Evolutionary conservation across 306 rosid genomes (phyloP).

Genomic region (Notholithocarpus densiflorus): DNA sequence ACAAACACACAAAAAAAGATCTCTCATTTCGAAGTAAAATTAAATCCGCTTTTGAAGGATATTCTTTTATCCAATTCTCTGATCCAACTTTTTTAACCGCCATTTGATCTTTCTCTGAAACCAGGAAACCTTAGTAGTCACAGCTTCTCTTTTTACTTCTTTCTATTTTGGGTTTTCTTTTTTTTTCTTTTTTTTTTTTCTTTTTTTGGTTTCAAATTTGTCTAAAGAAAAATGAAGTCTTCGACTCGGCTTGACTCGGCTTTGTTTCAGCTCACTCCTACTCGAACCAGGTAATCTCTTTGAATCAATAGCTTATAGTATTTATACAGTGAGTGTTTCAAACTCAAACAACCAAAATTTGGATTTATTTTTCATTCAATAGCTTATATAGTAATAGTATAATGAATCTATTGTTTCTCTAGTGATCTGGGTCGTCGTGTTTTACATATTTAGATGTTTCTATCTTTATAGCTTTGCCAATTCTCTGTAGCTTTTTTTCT

Average conservation of each 20-base stretch:
- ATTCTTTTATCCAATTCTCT: conserved; percentile 7
- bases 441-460: conserved; percentile 7
- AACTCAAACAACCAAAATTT: conserved; percentile 4
- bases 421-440: conserved; percentile 23
- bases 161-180: too few relatives aligned
- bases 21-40: conserved; percentile 16
- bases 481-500: too few relatives aligned
- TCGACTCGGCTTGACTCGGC: conserved; percentile 77
- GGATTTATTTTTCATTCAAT: not conserved
- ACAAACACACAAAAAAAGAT: not conserved
- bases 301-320: conserved; percentile 12
- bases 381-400: too few relatives aligned
- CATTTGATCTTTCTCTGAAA: conserved; percentile 19
- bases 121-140: not conserved
- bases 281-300: conserved; percentile 71
- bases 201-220: not conserved
- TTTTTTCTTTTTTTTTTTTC: not conserved
- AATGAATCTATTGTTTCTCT: not conserved
- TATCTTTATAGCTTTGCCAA: not conserved
- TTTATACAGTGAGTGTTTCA: conserved; percentile 5
- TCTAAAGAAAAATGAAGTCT: conserved; percentile 48
- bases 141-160: not conserved
- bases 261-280: conserved; percentile 93
- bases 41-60: conserved; percentile 18
- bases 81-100: conserved; percentile 33